phyloP scores from a whole-genome alignment of 768 basidiomycete genomes.

The Kwoniella dendrophila region DNA sequence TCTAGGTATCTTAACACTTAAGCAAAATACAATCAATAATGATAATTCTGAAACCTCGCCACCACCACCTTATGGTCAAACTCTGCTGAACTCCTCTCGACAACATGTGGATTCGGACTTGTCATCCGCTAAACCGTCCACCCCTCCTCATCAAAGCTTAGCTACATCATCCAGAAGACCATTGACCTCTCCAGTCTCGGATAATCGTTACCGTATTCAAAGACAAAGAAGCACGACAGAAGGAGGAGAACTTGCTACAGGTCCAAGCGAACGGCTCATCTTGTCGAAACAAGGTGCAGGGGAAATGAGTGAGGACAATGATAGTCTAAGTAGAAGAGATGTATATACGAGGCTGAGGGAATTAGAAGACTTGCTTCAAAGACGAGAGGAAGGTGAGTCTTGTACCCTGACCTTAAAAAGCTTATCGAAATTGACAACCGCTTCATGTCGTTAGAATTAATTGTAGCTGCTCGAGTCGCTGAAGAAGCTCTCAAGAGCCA shows the following conservation, averaged over 20 bases:
- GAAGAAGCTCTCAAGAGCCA: conserved; percentile 36
- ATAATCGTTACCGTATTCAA: background rate
- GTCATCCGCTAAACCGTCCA: background rate
- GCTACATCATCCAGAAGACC: conserved; percentile 14
- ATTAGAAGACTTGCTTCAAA: conserved; percentile 24
- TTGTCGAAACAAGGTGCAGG: conserved; percentile 21
- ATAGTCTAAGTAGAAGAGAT: conserved; percentile 34
- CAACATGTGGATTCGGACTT: background rate
- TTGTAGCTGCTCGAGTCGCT: conserved; percentile 45
- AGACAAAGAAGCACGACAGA: conserved; percentile 23
- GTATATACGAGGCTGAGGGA: conserved; percentile 23
- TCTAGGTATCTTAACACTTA: conserved; percentile 10
- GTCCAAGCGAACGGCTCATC: conserved; percentile 29
- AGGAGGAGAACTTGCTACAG: conserved; percentile 21
- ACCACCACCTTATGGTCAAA: conserved; percentile 46
- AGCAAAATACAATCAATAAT: background rate
- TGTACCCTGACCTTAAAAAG: background rate
- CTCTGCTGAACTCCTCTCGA: conserved; percentile 6
- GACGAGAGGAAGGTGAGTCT: conserved; percentile 41
- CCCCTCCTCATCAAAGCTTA: conserved; percentile 19
- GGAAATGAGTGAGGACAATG: conserved; percentile 13
- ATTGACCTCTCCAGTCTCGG: background rate
- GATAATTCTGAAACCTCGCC: conserved; percentile 35
- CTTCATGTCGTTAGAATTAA: conserved; percentile 31
- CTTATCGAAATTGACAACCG: conserved; percentile 6